A percentile compares a stretch with the other conserved stretches of the same genome.
These are phyloP conservation scores for Cercospora brassicicola DNA, from an alignment of 2,329 filamentous ascomycete species.

Conservation along the genomic window DNA sequence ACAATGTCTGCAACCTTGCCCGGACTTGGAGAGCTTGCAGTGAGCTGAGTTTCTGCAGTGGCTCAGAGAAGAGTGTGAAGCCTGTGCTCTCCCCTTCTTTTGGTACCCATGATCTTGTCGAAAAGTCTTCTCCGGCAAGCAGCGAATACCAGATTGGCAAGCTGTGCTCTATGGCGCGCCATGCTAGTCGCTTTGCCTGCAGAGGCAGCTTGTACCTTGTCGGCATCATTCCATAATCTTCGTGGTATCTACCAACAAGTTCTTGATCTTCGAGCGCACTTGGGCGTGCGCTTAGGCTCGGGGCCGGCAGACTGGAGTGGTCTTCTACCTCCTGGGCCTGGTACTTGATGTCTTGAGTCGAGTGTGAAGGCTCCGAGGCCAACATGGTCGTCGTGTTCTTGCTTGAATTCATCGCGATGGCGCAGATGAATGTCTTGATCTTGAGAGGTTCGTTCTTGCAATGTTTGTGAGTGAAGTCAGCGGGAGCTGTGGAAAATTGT, in stretches of 20 bases:
- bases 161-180: background rate
- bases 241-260: background rate
- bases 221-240: background rate
- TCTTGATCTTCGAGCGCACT: background rate
- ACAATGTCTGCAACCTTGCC: background rate
- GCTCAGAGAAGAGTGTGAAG: background rate
- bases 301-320: background rate
- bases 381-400: background rate
- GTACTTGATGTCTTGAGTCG: background rate
- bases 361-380: background rate
- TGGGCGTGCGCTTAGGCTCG: background rate
- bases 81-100: background rate
- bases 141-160: background rate
- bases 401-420: background rate
- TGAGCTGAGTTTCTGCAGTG: background rate
- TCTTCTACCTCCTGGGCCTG: background rate
- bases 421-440: background rate
- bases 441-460: background rate
- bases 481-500: background rate
- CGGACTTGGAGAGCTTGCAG: background rate
- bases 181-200: background rate
- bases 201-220: background rate
- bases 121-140: background rate
- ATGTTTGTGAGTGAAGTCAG: background rate
- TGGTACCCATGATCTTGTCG: background rate